Evolutionary conservation across 2,329 filamentous ascomycete species (phyloP).

Genomic region (Aspergillus tamarii): DNA sequence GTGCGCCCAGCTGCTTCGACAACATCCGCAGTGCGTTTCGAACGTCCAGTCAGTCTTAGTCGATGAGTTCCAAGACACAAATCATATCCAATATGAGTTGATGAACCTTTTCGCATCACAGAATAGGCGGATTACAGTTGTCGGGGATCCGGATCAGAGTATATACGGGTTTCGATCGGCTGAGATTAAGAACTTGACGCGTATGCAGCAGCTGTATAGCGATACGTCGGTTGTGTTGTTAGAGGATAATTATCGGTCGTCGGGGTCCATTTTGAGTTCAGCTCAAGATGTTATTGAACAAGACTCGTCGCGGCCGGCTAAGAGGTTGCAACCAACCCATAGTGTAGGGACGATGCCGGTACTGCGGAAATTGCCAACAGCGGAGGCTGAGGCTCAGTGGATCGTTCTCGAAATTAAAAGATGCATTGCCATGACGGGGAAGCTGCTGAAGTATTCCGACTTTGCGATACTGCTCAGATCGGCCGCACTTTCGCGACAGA

Average conservation of each 20-base stretch:
- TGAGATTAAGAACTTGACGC: slow-evolving; percentile 83
- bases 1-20: slow-evolving; percentile 76
- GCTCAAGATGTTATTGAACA: slow-evolving; percentile 89
- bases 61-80: slow-evolving; percentile 98
- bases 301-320: slow-evolving; percentile 77
- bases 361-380: slow-evolving; percentile 71
- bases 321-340: slow-evolving; percentile 79
- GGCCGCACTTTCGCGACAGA: slow-evolving; percentile 77
- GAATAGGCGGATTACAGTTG: slow-evolving; percentile 80
- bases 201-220: slow-evolving; percentile 75
- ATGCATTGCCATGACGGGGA: slow-evolving; percentile 69
- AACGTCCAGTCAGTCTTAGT: slow-evolving; percentile 92
- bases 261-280: slow-evolving; percentile 76
- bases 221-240: slow-evolving; percentile 81
- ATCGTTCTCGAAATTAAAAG: slow-evolving; percentile 82
- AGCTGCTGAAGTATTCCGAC: slow-evolving; percentile 73
- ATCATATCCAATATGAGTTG: slow-evolving; percentile 89
- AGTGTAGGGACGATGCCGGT: slow-evolving; percentile 78
- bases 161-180: slow-evolving; percentile 96
- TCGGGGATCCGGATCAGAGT: slow-evolving; percentile 95
- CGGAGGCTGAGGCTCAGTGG: slow-evolving; percentile 80
- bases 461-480: slow-evolving; percentile 87
- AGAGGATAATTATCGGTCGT: slow-evolving; percentile 94
- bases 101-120: slow-evolving; percentile 83
- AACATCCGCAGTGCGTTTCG: slow-evolving; percentile 76